These are phyloP conservation scores for Rhizopus arrhizus DNA, from an alignment of 371 early-diverging fungal genomes.

Conservation along the genomic window DNA sequence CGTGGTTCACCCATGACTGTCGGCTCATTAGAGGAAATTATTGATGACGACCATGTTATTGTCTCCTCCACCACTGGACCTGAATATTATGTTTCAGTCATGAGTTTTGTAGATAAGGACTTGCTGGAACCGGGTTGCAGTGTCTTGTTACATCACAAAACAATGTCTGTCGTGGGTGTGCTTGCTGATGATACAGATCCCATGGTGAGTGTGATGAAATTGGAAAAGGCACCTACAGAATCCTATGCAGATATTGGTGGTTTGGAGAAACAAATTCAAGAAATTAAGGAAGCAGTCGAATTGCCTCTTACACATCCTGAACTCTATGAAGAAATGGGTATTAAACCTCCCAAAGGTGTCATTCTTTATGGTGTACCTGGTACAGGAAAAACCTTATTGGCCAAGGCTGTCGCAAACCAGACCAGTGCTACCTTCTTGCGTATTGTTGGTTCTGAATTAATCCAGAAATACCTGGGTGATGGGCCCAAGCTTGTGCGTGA, in stretches of 20 bases:
- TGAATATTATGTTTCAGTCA: conserved; percentile 98
- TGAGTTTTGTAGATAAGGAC: conserved; percentile 99
- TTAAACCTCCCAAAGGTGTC: conserved; percentile 99
- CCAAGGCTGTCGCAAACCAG: conserved; percentile 99
- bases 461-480: conserved; percentile 99
- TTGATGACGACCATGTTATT: conserved; percentile 99
- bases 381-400: conserved; percentile 99
- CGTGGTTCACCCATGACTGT: conserved; percentile 99
- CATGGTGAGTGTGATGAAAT: conserved; percentile 99
- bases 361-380: conserved; percentile 99
- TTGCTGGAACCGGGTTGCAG: conserved; percentile 98
- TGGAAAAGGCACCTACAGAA: conserved; percentile 99
- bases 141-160: conserved; percentile 97
- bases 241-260: conserved; percentile 99
- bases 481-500: conserved; percentile 99
- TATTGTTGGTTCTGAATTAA: conserved; percentile 99
- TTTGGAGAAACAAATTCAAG: conserved; percentile 98
- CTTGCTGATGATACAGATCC: conserved; percentile 98
- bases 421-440: conserved; percentile 99
- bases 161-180: conserved; percentile 94
- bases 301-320: conserved; percentile 99
- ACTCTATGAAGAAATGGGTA: conserved; percentile 99
- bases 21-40: conserved; percentile 99
- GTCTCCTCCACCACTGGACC: conserved; percentile 96
- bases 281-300: conserved; percentile 99